Conservation (phyloP, 2,329 filamentous ascomycete genomes). For the Aurifilum marmelostoma region DNA sequence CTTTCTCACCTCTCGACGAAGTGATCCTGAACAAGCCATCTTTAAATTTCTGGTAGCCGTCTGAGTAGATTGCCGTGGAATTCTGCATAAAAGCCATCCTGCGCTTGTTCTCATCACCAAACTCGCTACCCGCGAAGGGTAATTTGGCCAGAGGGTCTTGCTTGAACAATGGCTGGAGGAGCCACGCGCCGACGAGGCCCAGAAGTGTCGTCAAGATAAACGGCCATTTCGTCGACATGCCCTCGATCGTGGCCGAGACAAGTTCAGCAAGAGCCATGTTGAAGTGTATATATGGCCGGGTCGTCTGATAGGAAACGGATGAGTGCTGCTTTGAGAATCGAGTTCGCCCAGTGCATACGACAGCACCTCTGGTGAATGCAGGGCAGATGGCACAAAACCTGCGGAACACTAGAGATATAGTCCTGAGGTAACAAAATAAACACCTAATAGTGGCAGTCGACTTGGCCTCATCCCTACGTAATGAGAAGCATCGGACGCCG, state of each 20-base stretch:
- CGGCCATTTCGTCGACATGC: constrained; percentile 20
- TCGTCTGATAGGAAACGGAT: neutral
- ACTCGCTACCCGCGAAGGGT: constrained; percentile 35
- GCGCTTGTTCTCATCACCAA: constrained; percentile 35
- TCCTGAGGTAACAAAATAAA: neutral
- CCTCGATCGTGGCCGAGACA: constrained; percentile 7
- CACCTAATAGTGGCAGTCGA: neutral
- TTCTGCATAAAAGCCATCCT: constrained; percentile 34
- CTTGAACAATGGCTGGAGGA: constrained; percentile 22
- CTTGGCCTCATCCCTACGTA: neutral
- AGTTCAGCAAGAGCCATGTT: constrained; percentile 16
- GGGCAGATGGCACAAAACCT: neutral
- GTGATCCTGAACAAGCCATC: constrained; percentile 24
- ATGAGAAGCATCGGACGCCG: neutral
- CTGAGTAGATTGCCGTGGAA: constrained; percentile 34
- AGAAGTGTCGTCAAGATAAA: constrained; percentile 19
- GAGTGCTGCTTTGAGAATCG: neutral
- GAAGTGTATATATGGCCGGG: too few relatives aligned
- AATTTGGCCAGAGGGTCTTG: constrained; percentile 32
- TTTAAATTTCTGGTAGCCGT: constrained; percentile 37
- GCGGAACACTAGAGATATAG: neutral
- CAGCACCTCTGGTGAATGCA: neutral
- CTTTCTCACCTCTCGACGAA: constrained; percentile 12
- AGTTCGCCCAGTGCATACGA: neutral
- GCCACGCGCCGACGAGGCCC: constrained; percentile 20